Evolutionary conservation across 2,329 filamentous ascomycete species (phyloP), one percentile per base, ranked within the genome.

Genomic region (Arthroderma sp.): DNA sequence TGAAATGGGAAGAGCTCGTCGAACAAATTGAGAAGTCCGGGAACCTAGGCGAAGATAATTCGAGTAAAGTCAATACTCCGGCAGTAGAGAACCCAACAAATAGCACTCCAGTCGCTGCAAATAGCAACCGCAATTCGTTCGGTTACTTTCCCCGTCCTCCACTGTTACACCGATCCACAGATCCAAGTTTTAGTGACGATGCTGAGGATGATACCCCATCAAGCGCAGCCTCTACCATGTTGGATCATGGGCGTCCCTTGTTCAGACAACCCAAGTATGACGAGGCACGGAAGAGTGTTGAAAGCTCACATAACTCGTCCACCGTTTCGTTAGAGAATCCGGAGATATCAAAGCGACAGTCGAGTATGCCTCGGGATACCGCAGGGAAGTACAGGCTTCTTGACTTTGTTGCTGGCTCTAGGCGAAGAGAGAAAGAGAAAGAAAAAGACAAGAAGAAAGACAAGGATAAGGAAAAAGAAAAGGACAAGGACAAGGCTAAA

Each of bases 1-100:
- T 66, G 42, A 69, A 70, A 47, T 72, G 68, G 68, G 67, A 72
- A 50, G 67, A 69, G 51, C 52, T 71, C 30, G 65, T 71, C 9
- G 65, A 67, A 40, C 66, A 69, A 27, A 67, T 71, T 59, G 68
- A 69, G 50, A 62, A 62, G 44, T 57, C 57, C 11, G 57, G 57
- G 29, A 67, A 63, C 6, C 64, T 66, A 37, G 62, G 64, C 42
- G 64, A 67, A 6, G 65, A 67, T 30, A 57, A 49, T 40, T 56
- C 59, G 5, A 62, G 59, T 44, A 65, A 64, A 44, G 60, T 63
- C 6, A 52, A 57, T 10, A 66, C 63, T 1, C 63, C 64, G 4
- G 57, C 58, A 15, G 46, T 57, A 5, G 64, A 67, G 32, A 53
- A 58, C 6, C 48, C 57, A 11, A 48, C 60, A 6, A 53, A 55